phyloP scores from a whole-genome alignment of 2,329 filamentous ascomycete species.

The Epicoccum nigrum region DNA sequence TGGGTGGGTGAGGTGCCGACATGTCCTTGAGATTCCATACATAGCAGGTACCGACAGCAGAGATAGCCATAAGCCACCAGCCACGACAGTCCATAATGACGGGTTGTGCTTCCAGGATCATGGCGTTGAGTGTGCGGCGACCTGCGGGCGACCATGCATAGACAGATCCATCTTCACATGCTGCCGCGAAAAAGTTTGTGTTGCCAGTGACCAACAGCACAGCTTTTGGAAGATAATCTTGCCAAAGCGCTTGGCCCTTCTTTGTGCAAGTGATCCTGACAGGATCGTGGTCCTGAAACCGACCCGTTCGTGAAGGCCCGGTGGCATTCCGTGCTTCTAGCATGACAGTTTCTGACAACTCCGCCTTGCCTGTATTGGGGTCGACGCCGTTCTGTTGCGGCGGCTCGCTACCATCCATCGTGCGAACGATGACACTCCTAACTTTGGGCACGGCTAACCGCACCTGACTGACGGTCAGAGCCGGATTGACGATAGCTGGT shows the following conservation, averaged over 20 bases:
- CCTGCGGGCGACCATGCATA: conserved; percentile 94
- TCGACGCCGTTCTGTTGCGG: conserved; percentile 54
- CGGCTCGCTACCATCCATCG: conserved; percentile 69
- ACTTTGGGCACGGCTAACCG: conserved; percentile 88
- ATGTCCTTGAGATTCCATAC: conserved; percentile 92
- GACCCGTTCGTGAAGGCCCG: conserved; percentile 63
- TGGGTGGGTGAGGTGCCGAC: conserved; percentile 83
- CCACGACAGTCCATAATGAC: conserved; percentile 91
- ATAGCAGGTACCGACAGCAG: conserved; percentile 84
- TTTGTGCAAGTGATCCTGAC: conserved; percentile 82
- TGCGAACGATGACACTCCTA: conserved; percentile 79
- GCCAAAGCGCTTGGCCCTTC: conserved; percentile 82
- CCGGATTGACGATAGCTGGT: conserved; percentile 84
- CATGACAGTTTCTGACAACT: conserved; percentile 69
- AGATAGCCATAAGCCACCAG: conserved; percentile 88
- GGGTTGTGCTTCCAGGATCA: conserved; percentile 88
- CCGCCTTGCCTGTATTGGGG: conserved; percentile 50
- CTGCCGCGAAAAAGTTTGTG: conserved; percentile 87
- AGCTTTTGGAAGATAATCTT: conserved; percentile 86
- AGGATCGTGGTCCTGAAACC: conserved; percentile 73
- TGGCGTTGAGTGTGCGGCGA: conserved; percentile 79
- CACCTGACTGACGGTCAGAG: conserved; percentile 80
- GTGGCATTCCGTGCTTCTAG: conserved; percentile 88
- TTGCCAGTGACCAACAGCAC: conserved; percentile 92
- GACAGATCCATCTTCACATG: conserved; percentile 89